Percentiles rank a stretch among this genome's conserved stretches.
Conservation (phyloP, 768 basidiomycete species). For the Tylopilus cervinicoccineus region DNA sequence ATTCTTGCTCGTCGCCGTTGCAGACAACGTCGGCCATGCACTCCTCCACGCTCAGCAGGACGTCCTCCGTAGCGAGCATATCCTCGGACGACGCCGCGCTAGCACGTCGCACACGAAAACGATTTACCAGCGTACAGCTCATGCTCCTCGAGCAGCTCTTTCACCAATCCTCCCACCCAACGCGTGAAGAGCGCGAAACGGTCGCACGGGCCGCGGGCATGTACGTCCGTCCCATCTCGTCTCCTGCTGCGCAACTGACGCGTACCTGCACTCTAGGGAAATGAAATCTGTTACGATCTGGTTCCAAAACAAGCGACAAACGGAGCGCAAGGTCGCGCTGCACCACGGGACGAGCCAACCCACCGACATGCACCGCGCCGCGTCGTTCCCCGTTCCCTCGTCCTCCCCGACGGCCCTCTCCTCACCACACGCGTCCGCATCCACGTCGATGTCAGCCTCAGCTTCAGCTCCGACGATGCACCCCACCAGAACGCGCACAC, state of each 20-base stretch:
- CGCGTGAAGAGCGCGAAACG: constrained; percentile 66
- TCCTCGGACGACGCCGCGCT: constrained; percentile 45
- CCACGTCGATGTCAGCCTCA: constrained; percentile 20
- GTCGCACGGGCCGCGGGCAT: constrained; percentile 60
- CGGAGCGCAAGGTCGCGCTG: constrained; percentile 53
- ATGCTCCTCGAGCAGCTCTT: constrained; percentile 71
- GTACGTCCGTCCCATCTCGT: constrained; percentile 36
- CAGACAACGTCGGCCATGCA: constrained; percentile 16
- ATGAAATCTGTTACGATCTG: constrained; percentile 35
- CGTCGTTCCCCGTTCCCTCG: constrained; percentile 15
- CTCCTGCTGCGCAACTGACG: constrained; percentile 5
- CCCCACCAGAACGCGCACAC: constrained; percentile 30
- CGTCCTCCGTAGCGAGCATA: constrained; percentile 53
- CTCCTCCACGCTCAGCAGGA: constrained; percentile 42
- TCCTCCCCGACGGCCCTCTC: constrained; percentile 12
- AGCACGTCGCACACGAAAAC: constrained; percentile 58
- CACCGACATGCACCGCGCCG: constrained; percentile 14
- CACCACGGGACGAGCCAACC: constrained; percentile 31
- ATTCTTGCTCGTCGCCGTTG: constrained; percentile 4
- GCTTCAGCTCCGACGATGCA: constrained; percentile 24
- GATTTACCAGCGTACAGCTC: constrained; percentile 66
- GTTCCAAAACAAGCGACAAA: constrained; percentile 35
- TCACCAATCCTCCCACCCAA: constrained; percentile 68
- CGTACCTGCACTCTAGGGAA: constrained; percentile 19
- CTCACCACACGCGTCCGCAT: constrained; percentile 23